These are phyloP conservation scores for Anthracocystis walkeri DNA, from an alignment of 1,284 basidiomycete species.

Conservation along the genomic window DNA sequence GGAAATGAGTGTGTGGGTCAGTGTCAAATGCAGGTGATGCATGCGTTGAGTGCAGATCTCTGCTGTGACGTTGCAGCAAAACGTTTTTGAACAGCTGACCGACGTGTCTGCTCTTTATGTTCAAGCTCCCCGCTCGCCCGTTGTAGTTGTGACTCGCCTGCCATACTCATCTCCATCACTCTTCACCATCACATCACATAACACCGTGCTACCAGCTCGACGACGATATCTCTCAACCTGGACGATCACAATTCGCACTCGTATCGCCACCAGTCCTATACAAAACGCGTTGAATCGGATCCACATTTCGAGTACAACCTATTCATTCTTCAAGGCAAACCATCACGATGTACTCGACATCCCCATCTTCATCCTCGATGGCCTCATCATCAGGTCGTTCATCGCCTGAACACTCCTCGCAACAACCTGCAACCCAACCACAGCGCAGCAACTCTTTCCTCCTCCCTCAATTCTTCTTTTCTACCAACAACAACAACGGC, in stretches of 20 bases:
- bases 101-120: neutral
- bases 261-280: no score
- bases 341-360: slow-evolving; percentile 40
- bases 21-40: slow-evolving; percentile 19
- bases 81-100: slow-evolving; percentile 12
- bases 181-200: no score
- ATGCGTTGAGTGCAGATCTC: neutral
- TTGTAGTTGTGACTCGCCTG: no score
- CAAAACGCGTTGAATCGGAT: neutral
- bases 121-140: no score
- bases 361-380: slow-evolving; percentile 38
- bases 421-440: slow-evolving; percentile 12
- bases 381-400: slow-evolving; percentile 40
- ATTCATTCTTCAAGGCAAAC: no score
- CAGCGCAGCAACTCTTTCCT: slow-evolving; percentile 44
- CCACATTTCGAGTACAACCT: neutral
- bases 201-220: no score
- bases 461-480: slow-evolving; percentile 43
- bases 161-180: no score
- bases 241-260: no score
- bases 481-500: slow-evolving; percentile 8
- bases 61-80: slow-evolving; percentile 5
- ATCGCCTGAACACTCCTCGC: slow-evolving; percentile 36
- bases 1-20: neutral
- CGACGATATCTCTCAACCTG: no score